phyloP scores from a whole-genome alignment of 2,329 filamentous ascomycete genomes.

The Chlorencoelia australis region DNA sequence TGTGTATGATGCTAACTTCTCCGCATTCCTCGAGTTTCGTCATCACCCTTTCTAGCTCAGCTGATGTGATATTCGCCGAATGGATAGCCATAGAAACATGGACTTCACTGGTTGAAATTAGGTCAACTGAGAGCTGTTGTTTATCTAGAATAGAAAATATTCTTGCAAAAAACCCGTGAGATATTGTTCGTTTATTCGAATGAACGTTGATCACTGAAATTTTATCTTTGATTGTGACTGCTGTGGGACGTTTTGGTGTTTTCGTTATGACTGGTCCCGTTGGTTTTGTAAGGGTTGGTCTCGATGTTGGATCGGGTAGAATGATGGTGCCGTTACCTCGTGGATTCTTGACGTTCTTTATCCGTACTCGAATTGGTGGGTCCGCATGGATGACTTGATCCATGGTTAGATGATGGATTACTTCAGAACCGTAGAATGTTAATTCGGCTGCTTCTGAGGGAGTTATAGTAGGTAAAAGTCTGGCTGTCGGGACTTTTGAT shows the following conservation, averaged over 20 bases:
- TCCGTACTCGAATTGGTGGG: slow-evolving; percentile 72
- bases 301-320: slow-evolving; percentile 57
- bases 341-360: slow-evolving; percentile 88
- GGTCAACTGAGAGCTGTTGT: slow-evolving; percentile 80
- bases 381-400: slow-evolving; percentile 83
- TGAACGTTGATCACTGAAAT: slow-evolving; percentile 97
- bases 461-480: slow-evolving; percentile 78
- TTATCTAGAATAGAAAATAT: slow-evolving; percentile 88
- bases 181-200: slow-evolving; percentile 92
- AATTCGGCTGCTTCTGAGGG: slow-evolving; percentile 91
- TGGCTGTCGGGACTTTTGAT: slow-evolving; percentile 84
- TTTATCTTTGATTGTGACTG: slow-evolving; percentile 94
- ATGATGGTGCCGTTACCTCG: slow-evolving; percentile 70
- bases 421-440: slow-evolving; percentile 89
- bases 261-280: slow-evolving; percentile 37
- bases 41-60: slow-evolving; percentile 57
- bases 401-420: slow-evolving; percentile 98
- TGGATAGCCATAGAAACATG: slow-evolving; percentile 97
- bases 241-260: slow-evolving; percentile 66
- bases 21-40: slow-evolving; percentile 70
- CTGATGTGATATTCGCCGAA: slow-evolving; percentile 55
- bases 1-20: slow-evolving; percentile 77
- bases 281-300: slow-evolving; percentile 36
- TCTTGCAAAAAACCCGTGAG: slow-evolving; percentile 88
- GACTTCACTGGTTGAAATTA: slow-evolving; percentile 93